A percentile compares a stretch with the other conserved stretches of the same genome.
These are phyloP conservation scores for Aspergillus glaucus DNA, from an alignment of 2,329 filamentous ascomycete species.

Conservation along the genomic window DNA sequence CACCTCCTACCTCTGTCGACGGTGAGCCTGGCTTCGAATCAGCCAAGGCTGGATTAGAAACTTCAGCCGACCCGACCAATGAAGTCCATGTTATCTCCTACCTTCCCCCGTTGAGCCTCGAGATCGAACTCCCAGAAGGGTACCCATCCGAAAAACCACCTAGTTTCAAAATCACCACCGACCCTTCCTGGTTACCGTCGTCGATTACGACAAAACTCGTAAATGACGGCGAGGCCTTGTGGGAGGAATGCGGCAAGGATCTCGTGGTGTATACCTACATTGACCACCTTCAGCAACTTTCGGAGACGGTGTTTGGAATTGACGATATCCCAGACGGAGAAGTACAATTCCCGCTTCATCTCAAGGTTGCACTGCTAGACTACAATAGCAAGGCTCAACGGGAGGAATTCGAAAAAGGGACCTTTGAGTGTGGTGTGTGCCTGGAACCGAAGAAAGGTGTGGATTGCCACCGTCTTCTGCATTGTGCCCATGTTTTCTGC, in stretches of 20 bases:
- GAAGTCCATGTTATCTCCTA: constrained; percentile 47
- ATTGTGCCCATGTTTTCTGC: constrained; percentile 90
- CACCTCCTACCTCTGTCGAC: constrained; percentile 38
- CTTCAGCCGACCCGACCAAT: constrained; percentile 12
- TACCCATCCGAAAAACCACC: constrained; percentile 53
- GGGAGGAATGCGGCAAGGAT: constrained; percentile 55
- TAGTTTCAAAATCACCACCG: constrained; percentile 42
- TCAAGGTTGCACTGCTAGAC: constrained; percentile 67
- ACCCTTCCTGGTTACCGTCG: constrained; percentile 49
- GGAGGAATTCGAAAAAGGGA: constrained; percentile 71
- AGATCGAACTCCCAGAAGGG: constrained; percentile 47
- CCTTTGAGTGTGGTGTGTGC: constrained; percentile 83
- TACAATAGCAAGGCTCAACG: constrained; percentile 70
- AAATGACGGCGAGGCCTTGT: constrained; percentile 45
- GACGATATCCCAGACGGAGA: constrained; percentile 32
- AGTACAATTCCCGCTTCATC: constrained; percentile 42
- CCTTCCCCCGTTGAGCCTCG: constrained; percentile 50
- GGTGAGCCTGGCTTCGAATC: constrained; percentile 15
- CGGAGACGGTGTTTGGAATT: constrained; percentile 51
- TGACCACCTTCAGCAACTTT: constrained; percentile 53
- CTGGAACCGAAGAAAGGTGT: constrained; percentile 86
- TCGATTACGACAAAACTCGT: constrained; percentile 40
- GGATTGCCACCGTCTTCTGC: constrained; percentile 71
- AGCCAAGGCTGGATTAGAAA: constrained; percentile 18
- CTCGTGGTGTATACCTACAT: constrained; percentile 56